A percentile compares a stretch with the other conserved stretches of the same genome.
phyloP scores from a whole-genome alignment of 129 eudicot genomes.

The Lactuca sativa region DNA sequence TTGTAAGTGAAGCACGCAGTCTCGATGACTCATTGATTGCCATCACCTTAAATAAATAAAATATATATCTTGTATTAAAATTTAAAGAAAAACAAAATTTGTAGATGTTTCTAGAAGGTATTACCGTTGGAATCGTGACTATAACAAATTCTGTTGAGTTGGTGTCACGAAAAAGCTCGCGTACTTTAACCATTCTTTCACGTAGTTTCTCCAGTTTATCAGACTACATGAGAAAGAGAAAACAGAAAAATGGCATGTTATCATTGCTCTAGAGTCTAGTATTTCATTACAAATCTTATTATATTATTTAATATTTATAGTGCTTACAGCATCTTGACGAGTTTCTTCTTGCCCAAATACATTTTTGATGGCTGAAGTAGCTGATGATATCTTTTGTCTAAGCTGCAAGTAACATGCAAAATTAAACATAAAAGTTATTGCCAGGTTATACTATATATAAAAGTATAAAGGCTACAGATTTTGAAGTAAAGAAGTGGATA shows the following conservation, averaged over 20 bases:
- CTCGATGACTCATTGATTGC: slow-evolving; percentile 92
- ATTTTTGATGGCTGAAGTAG: slow-evolving; percentile 92
- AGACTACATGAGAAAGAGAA: slow-evolving; percentile 43
- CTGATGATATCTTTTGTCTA: slow-evolving; percentile 76
- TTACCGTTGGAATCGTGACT: slow-evolving; percentile 96
- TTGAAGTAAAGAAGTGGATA: too few species aligned
- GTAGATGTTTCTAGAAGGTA: not conserved
- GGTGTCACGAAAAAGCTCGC: slow-evolving; percentile 92
- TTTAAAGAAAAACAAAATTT: not conserved
- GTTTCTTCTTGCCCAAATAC: slow-evolving; percentile 81
- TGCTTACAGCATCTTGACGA: slow-evolving; percentile 66
- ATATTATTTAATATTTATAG: not conserved
- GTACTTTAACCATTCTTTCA: slow-evolving; percentile 90
- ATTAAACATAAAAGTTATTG: not conserved
- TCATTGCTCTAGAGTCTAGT: not conserved
- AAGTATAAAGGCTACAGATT: too few species aligned
- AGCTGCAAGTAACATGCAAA: slow-evolving; percentile 59
- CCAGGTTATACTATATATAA: too few species aligned
- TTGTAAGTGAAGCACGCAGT: slow-evolving; percentile 75
- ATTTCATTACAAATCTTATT: not conserved
- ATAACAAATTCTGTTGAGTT: slow-evolving; percentile 88
- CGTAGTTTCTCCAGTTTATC: slow-evolving; percentile 72
- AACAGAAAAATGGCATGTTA: not conserved
- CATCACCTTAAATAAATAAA: slow-evolving; percentile 55
- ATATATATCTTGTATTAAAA: not conserved